These are phyloP conservation scores for Isabelozyma heimii DNA, from an alignment of 805 yeast genomes.

Conservation along the genomic window DNA sequence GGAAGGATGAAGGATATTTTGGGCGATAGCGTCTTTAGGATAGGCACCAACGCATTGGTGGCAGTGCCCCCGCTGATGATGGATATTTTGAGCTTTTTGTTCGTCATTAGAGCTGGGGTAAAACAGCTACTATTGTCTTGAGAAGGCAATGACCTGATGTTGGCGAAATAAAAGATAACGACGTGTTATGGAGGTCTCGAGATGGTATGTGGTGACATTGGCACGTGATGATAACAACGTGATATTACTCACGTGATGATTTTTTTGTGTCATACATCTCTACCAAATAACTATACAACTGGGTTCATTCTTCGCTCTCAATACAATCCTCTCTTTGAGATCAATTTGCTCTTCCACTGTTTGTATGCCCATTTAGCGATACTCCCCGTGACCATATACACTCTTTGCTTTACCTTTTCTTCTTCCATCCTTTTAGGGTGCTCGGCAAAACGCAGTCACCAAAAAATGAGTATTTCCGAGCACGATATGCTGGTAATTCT, in stretches of 20 bases:
- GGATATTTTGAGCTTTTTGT: conserved; percentile 16
- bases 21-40: conserved; percentile 47
- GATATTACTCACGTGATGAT: background rate
- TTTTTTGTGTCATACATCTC: background rate
- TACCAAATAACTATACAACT: background rate
- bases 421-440: background rate
- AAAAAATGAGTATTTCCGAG: conserved; percentile 35
- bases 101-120: background rate
- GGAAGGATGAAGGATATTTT: conserved; percentile 70
- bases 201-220: no score
- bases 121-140: background rate
- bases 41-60: conserved; percentile 69
- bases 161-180: background rate
- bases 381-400: no score
- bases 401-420: background rate
- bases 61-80: conserved; percentile 84
- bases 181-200: background rate
- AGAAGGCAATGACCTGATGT: background rate
- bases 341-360: no score
- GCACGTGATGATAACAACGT: background rate
- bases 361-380: no score
- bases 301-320: no score
- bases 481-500: conserved; percentile 23
- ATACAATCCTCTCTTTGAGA: no score
- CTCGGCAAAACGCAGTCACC: conserved; percentile 40